Evolutionary conservation across 2,329 filamentous ascomycete species (phyloP).

Genomic region (Nakataea oryzae): DNA sequence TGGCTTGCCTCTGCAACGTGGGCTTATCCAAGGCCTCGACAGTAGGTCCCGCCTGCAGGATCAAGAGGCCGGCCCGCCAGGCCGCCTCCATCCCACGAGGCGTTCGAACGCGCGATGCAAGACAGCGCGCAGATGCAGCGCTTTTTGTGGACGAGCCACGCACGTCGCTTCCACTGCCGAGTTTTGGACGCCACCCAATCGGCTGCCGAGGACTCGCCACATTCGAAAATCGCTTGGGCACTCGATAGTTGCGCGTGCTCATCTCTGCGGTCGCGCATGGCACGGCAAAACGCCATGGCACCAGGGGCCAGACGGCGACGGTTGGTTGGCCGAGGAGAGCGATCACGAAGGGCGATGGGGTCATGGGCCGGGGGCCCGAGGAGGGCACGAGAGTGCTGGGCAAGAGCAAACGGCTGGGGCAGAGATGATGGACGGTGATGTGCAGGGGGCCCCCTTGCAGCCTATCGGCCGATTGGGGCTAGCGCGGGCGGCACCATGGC

Average conservation of each 20-base stretch:
- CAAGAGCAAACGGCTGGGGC: conserved; percentile 1
- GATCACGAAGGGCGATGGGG: neutral
- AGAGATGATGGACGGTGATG: neutral
- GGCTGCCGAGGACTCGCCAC: neutral
- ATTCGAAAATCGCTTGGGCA: neutral
- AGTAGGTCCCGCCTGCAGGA: neutral
- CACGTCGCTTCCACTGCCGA: neutral
- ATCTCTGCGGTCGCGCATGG: neutral
- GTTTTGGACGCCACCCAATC: neutral
- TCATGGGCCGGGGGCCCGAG: neutral
- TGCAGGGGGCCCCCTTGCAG: conserved; percentile 11
- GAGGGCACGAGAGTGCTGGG: conserved; percentile 11
- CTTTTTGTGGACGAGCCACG: neutral
- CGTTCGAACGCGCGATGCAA: neutral
- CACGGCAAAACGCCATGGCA: neutral
- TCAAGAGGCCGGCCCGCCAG: neutral
- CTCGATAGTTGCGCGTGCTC: neutral
- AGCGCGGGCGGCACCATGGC: conserved; percentile 7
- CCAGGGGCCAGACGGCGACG: neutral
- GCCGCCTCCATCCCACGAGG: neutral
- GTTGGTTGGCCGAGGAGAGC: neutral
- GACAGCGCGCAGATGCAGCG: too few relatives aligned
- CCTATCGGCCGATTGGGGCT: neutral
- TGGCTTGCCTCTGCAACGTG: too few relatives aligned
- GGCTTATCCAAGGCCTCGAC: too few relatives aligned